A percentile compares a stretch with the other conserved stretches of the same genome.
Evolutionary conservation across 805 yeast species (phyloP).

Genomic region (Ogataea trehalophila): DNA sequence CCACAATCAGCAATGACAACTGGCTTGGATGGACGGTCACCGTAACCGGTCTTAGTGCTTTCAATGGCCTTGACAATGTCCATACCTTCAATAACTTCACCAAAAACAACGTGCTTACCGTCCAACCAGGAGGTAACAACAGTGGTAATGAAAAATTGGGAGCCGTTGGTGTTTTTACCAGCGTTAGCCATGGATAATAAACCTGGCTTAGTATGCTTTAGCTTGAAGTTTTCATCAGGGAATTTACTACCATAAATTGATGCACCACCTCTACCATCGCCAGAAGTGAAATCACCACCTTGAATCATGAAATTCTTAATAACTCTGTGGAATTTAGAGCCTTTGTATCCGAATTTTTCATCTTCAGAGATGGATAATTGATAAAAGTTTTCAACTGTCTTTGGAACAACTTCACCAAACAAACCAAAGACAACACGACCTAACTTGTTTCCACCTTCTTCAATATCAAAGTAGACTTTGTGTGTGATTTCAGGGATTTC

Average conservation of each 20-base stretch:
- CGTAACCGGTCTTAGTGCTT: constrained; percentile 58
- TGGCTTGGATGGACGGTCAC: constrained; percentile 68
- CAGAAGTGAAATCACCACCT: constrained; percentile 75
- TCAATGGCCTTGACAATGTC: constrained; percentile 78
- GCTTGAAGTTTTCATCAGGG: constrained; percentile 61
- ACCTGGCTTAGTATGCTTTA: constrained; percentile 68
- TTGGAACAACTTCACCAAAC: constrained; percentile 81
- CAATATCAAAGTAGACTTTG: constrained; percentile 80
- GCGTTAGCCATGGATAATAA: constrained; percentile 76
- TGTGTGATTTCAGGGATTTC: constrained; percentile 54
- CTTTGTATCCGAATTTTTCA: constrained; percentile 56
- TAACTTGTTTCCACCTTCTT: constrained; percentile 61
- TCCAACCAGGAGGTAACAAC: constrained; percentile 89
- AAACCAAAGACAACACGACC: constrained; percentile 87
- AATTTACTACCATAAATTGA: constrained; percentile 67
- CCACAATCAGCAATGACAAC: constrained; percentile 70
- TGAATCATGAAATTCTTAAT: constrained; percentile 72
- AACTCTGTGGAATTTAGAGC: constrained; percentile 67
- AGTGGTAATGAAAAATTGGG: constrained; percentile 94
- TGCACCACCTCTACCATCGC: constrained; percentile 70
- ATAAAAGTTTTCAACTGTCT: constrained; percentile 85
- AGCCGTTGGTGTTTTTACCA: constrained; percentile 80
- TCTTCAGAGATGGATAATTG: constrained; percentile 75
- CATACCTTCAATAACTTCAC: constrained; percentile 85
- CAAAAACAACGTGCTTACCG: constrained; percentile 94